Conservation (phyloP, 768 basidiomycete genomes). For the Collybia sordida region DNA sequence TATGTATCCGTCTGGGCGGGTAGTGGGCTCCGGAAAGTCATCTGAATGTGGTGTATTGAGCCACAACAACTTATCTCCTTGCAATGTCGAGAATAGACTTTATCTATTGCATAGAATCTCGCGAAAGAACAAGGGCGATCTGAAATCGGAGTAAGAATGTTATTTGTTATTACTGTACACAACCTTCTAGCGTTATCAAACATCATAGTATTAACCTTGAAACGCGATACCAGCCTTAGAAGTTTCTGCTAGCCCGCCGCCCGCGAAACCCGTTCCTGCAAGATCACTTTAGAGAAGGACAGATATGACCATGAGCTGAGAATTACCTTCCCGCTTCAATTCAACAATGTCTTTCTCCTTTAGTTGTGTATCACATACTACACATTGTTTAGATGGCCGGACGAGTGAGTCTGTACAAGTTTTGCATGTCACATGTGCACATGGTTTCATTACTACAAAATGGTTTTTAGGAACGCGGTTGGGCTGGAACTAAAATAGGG, state of each 20-base stretch:
- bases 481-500: background rate
- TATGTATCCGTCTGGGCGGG: no score
- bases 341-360: slow-evolving; percentile 76
- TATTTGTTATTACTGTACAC: no score
- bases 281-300: background rate
- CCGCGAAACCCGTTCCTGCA: slow-evolving; percentile 88
- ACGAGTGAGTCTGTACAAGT: slow-evolving; percentile 90
- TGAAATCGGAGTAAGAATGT: no score
- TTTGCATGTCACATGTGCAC: slow-evolving; percentile 90
- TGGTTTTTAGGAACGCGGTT: background rate
- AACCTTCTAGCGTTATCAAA: background rate
- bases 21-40: no score
- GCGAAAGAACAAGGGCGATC: no score
- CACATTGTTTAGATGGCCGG: slow-evolving; percentile 74
- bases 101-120: no score
- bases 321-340: slow-evolving; percentile 83
- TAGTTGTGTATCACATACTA: slow-evolving; percentile 75
- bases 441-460: slow-evolving; percentile 72
- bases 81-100: no score
- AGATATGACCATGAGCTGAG: background rate
- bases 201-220: slow-evolving; percentile 55
- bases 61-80: no score
- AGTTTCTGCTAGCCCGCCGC: slow-evolving; percentile 92
- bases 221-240: slow-evolving; percentile 79
- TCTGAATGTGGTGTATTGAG: no score